Evolutionary conservation across 306 rosid genomes (phyloP).

Genomic region (Rosa multiflora): DNA sequence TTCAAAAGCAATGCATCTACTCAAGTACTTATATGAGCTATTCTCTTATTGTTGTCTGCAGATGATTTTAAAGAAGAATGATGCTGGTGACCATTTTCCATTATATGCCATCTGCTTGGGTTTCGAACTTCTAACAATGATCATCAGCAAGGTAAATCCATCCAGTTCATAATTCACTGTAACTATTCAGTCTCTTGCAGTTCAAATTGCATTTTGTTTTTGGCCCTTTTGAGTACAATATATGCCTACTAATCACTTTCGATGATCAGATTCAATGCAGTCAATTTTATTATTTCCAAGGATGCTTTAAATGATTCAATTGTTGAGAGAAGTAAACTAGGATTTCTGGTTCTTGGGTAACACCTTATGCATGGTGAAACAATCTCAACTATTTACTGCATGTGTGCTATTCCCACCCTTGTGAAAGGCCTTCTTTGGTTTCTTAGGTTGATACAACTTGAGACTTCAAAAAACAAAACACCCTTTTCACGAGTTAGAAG

Average conservation of each 20-base stretch:
- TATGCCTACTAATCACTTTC: not conserved
- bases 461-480: not conserved
- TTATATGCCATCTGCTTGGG: slow-evolving; percentile 76
- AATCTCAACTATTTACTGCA: slow-evolving; percentile 1
- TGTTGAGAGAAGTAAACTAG: not conserved
- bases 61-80: slow-evolving; percentile 77
- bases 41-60: slow-evolving; percentile 34
- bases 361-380: not conserved
- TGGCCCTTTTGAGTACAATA: not conserved
- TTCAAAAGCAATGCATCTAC: not conserved
- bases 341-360: not conserved
- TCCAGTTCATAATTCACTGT: not conserved
- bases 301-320: not conserved
- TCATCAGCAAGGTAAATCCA: slow-evolving; percentile 63
- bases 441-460: not conserved
- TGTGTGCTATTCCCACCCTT: not conserved
- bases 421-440: not conserved
- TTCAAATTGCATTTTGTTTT: not conserved
- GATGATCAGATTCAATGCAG: not conserved
- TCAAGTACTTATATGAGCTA: not conserved
- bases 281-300: not conserved
- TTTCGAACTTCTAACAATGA: slow-evolving; percentile 79
- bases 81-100: slow-evolving; percentile 84
- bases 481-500: not conserved
- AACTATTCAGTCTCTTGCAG: not conserved